These are phyloP conservation scores for Elaeis guineensis DNA, from an alignment of 176 grass and related monocot genomes.

Conservation along the genomic window DNA sequence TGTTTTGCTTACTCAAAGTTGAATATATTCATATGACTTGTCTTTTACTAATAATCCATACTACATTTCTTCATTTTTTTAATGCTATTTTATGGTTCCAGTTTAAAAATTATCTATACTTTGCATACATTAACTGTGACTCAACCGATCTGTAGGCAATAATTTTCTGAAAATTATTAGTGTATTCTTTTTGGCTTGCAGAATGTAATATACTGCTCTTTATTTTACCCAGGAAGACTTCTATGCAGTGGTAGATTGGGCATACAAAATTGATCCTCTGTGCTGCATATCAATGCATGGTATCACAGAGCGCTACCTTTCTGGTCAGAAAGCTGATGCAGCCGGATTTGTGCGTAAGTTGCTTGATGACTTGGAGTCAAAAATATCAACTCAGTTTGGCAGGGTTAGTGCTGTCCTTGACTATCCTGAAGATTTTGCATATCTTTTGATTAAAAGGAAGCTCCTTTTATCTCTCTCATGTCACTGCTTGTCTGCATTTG, in stretches of 20 bases:
- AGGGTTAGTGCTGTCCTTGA: constrained; percentile 45
- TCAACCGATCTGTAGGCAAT: too few species aligned
- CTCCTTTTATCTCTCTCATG: constrained; percentile 14
- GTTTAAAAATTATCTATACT: too few species aligned
- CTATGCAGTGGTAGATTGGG: constrained; percentile 93
- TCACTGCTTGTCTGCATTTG: constrained; percentile 5
- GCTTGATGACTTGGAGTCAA: constrained; percentile 84
- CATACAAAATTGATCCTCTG: constrained; percentile 87
- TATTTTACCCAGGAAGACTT: constrained; percentile 75
- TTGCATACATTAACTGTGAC: too few species aligned
- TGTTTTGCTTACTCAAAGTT: too few species aligned
- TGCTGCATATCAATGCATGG: constrained; percentile 99
- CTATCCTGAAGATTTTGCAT: constrained; percentile 14
- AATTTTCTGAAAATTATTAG: too few species aligned
- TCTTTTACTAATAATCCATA: too few species aligned
- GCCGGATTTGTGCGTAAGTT: constrained; percentile 89
- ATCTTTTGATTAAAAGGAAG: background rate
- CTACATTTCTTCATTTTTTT: too few species aligned
- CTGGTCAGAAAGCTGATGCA: constrained; percentile 98
- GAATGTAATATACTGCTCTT: constrained; percentile 11
- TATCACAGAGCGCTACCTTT: constrained; percentile 92
- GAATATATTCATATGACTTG: too few species aligned
- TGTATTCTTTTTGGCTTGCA: background rate
- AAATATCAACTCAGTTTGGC: constrained; percentile 84
- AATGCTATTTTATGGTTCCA: too few species aligned